Evolutionary conservation across 495 filamentous ascomycete genomes (phyloP).

Genomic region (Aspergillus mulundensis): DNA sequence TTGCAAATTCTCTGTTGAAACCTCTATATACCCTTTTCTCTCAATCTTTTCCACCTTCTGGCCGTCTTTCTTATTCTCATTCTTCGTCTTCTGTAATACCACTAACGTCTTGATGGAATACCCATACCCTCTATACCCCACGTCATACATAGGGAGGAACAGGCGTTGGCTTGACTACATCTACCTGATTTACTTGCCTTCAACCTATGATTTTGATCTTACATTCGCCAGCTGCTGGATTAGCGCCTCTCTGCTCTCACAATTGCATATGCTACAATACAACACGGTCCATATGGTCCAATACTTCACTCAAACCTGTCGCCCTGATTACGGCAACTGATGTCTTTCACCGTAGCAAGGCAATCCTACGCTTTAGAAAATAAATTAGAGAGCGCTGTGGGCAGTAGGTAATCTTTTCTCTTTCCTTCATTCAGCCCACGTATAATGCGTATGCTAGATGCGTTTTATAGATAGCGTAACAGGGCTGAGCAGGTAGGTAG

Average conservation of each 20-base stretch:
- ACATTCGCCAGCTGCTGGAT: background rate
- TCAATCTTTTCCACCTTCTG: background rate
- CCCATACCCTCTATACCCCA: background rate
- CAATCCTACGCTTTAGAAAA: too few species aligned
- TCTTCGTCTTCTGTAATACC: conserved; percentile 1
- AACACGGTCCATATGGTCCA: too few species aligned
- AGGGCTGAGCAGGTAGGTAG: too few species aligned
- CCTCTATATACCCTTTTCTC: background rate
- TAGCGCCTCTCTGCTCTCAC: background rate
- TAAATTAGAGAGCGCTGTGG: too few species aligned
- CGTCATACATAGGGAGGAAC: conserved; percentile 3
- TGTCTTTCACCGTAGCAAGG: too few species aligned
- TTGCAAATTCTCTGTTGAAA: background rate
- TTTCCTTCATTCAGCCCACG: too few species aligned
- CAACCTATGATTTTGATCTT: background rate
- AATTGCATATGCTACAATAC: background rate
- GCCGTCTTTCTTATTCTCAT: background rate
- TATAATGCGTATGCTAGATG: too few species aligned
- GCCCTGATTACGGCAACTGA: too few species aligned
- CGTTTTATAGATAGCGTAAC: too few species aligned
- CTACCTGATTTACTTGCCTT: background rate
- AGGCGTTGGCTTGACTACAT: background rate
- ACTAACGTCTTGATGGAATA: conserved; percentile 10
- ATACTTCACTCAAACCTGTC: background rate
- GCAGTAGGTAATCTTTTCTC: too few species aligned